Percentiles rank a stretch among this genome's conserved stretches.
Evolutionary conservation across 2,329 filamentous ascomycete species (phyloP).

Genomic region (Penicillium psychrosexuale): DNA sequence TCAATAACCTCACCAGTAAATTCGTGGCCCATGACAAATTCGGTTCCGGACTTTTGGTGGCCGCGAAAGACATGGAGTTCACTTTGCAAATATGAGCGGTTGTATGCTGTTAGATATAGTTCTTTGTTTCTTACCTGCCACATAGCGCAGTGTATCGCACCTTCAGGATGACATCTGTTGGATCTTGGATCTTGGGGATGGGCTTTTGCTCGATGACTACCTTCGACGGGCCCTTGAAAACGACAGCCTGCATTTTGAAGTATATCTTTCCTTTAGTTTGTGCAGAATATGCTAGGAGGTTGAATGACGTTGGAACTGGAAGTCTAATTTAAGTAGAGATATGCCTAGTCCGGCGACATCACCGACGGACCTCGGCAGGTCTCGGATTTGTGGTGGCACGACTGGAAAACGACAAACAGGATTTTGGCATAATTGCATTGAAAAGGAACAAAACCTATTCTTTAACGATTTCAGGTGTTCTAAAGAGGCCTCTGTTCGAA

Average conservation of each 20-base stretch:
- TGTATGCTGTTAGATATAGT: neutral
- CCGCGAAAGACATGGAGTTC: slow-evolving; percentile 85
- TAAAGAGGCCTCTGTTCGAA: neutral
- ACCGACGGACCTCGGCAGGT: neutral
- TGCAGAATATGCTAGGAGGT: neutral
- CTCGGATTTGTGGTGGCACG: neutral
- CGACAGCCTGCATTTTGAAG: slow-evolving; percentile 71
- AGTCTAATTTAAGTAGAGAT: neutral
- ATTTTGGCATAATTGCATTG: neutral
- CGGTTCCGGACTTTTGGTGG: slow-evolving; percentile 65
- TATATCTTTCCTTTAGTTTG: neutral
- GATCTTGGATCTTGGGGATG: slow-evolving; percentile 59
- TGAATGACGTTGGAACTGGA: neutral
- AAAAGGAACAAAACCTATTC: too few species aligned
- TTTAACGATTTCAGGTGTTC: neutral
- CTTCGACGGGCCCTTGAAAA: slow-evolving; percentile 75
- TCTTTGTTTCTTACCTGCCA: slow-evolving; percentile 61
- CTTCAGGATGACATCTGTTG: slow-evolving; percentile 74
- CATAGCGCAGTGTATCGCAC: slow-evolving; percentile 79
- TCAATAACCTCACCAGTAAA: slow-evolving; percentile 68
- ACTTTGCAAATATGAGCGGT: slow-evolving; percentile 25
- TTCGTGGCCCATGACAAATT: slow-evolving; percentile 70
- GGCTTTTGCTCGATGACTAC: slow-evolving; percentile 75
- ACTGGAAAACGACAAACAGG: too few species aligned
- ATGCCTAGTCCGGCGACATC: neutral